Evolutionary conservation across 164 flowering plant genomes (phyloP).

Genomic region (Aristolochia contorta): DNA sequence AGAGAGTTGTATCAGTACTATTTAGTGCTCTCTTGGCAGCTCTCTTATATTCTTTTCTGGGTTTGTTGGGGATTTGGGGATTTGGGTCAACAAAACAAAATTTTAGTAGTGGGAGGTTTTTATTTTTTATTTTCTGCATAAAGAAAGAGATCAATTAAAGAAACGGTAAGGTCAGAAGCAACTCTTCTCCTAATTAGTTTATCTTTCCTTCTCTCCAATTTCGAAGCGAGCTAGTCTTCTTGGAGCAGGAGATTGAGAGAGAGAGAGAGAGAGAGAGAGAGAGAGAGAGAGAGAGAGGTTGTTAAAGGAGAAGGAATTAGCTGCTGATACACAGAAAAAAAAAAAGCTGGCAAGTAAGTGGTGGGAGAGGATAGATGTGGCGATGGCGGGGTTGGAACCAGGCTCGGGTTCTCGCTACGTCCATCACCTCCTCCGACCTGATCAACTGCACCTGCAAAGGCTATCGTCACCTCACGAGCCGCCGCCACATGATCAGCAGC

Average conservation of each 20-base stretch:
- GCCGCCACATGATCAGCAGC: background rate
- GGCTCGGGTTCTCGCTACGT: conserved; percentile 27
- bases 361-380: conserved; percentile 42
- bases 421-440: conserved; percentile 34
- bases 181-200: background rate
- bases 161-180: conserved; percentile 1
- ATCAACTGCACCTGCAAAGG: conserved; percentile 25
- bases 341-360: conserved; percentile 36
- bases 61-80: too few relatives aligned
- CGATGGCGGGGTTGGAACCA: conserved; percentile 34
- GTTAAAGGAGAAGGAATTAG: background rate
- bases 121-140: background rate
- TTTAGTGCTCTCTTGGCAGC: too few relatives aligned
- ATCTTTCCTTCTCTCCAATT: background rate
- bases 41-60: too few relatives aligned
- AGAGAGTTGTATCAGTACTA: too few relatives aligned
- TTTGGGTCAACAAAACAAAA: too few relatives aligned
- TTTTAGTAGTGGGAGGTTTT: background rate
- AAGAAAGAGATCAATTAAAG: background rate
- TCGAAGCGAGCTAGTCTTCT: background rate
- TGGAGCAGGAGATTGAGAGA: background rate
- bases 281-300: too few relatives aligned
- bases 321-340: background rate
- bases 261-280: too few relatives aligned
- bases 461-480: conserved; percentile 5